phyloP scores from a whole-genome alignment of 805 yeast genomes.

The Zygosaccharomyces pseudorouxii region DNA sequence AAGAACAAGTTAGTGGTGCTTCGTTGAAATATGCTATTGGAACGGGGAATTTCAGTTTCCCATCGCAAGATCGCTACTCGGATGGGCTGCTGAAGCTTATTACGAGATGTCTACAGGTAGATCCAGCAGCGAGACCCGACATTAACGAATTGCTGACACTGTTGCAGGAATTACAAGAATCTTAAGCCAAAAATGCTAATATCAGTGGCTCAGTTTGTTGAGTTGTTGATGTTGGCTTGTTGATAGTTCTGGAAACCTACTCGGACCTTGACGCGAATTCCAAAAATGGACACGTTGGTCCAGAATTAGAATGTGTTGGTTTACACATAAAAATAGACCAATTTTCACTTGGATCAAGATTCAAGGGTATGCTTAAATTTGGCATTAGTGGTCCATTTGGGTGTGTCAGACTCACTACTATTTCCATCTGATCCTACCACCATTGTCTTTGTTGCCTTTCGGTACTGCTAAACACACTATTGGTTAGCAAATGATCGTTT shows the following conservation, averaged over 20 bases:
- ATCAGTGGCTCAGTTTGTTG: background rate
- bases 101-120: conserved; percentile 54
- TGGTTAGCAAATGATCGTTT: background rate
- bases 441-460: background rate
- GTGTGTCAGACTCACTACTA: background rate
- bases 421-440: background rate
- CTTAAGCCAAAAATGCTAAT: background rate
- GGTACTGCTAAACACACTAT: no score
- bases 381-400: background rate
- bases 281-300: background rate
- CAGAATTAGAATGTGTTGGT: background rate
- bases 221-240: background rate
- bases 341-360: background rate
- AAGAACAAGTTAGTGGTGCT: conserved; percentile 78
- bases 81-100: conserved; percentile 54
- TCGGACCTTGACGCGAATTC: conserved; percentile 1
- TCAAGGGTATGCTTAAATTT: background rate
- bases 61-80: conserved; percentile 41
- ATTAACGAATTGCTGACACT: conserved; percentile 53
- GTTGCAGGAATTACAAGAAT: conserved; percentile 42
- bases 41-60: conserved; percentile 53
- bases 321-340: background rate
- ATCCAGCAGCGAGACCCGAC: conserved; percentile 58
- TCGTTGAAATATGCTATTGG: conserved; percentile 70
- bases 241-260: background rate